Evolutionary conservation across 305 asterid species (phyloP).

Genomic region (Fraxinus paxiana): DNA sequence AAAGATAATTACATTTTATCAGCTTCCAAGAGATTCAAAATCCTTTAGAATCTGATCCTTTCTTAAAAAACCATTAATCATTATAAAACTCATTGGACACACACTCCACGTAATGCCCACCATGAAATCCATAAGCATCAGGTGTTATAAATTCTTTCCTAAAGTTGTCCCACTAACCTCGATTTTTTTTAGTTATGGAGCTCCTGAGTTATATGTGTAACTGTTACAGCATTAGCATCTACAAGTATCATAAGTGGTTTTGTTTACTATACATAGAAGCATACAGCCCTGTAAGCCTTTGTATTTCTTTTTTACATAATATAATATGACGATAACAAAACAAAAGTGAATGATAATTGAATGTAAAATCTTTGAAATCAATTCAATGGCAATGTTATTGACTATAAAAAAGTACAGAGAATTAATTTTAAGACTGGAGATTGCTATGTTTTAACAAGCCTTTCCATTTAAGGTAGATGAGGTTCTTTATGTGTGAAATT

Average conservation of each 20-base stretch:
- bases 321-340: background rate
- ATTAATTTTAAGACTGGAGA: background rate
- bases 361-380: background rate
- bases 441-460: background rate
- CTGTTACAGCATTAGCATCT: background rate
- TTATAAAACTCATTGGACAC: background rate
- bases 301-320: background rate
- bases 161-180: background rate
- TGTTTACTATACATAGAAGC: background rate
- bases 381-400: background rate
- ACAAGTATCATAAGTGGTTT: background rate
- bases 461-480: background rate
- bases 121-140: background rate
- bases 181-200: background rate
- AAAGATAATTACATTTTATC: background rate
- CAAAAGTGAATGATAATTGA: background rate
- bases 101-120: background rate
- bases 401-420: background rate
- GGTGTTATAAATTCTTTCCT: background rate
- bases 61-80: background rate
- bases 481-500: background rate
- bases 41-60: background rate
- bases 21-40: background rate
- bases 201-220: background rate
- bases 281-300: background rate